Evolutionary conservation across 2,329 filamentous ascomycete genomes (phyloP).

Genomic region (Scolecobasidium constrictum): DNA sequence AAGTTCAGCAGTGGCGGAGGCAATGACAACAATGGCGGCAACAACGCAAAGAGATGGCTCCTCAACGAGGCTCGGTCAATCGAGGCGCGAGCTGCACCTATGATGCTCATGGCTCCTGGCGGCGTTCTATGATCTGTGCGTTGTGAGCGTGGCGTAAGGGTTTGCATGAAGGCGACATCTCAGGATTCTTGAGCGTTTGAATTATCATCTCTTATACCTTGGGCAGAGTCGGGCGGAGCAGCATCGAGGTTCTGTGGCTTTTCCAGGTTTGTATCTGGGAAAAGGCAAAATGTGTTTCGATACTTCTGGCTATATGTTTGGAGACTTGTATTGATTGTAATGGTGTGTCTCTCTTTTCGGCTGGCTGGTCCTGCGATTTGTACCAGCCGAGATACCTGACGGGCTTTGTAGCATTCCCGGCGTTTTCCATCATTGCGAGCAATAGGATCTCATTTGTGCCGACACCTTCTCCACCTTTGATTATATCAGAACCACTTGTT

Average conservation of each 20-base stretch:
- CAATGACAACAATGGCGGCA: conserved; percentile 1
- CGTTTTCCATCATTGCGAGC: no score
- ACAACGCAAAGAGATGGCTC: not conserved
- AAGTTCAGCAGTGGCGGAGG: not conserved
- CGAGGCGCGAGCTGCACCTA: not conserved
- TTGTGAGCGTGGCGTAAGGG: not conserved
- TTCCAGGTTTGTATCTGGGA: not conserved
- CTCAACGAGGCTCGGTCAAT: not conserved
- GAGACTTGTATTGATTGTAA: not conserved
- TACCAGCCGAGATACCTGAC: not conserved
- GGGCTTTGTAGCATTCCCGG: no score
- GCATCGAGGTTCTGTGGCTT: not conserved
- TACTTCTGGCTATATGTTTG: no score
- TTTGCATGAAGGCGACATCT: no score
- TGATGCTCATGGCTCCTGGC: not conserved
- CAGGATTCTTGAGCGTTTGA: no score
- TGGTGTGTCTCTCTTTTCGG: not conserved
- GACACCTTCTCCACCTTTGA: no score
- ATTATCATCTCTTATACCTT: not conserved
- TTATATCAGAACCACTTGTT: no score
- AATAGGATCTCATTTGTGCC: no score
- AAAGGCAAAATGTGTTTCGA: no score
- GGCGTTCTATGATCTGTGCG: not conserved
- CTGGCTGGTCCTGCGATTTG: not conserved
- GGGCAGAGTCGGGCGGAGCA: not conserved